These are phyloP conservation scores for Durusdinium trenchii DNA, from an alignment of 73 alveolate genomes.

Conservation along the genomic window DNA sequence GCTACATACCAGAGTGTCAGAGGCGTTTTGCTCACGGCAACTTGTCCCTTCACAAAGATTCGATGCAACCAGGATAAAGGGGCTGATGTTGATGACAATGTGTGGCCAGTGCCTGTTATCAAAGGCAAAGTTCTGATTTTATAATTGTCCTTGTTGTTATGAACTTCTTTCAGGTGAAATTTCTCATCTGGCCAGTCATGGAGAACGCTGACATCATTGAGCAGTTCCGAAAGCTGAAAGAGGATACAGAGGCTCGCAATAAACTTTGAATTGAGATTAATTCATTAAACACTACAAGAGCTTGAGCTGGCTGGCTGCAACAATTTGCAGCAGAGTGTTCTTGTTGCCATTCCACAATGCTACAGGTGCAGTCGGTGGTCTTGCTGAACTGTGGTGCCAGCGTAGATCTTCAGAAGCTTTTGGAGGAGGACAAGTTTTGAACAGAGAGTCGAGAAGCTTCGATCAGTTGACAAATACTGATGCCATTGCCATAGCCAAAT, in stretches of 20 bases:
- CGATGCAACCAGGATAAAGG: too few relatives aligned
- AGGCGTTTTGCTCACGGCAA: too few relatives aligned
- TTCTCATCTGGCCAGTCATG: conserved; percentile 24
- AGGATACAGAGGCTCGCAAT: conserved; percentile 46
- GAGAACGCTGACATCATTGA: conserved; percentile 71
- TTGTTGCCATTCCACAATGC: neutral
- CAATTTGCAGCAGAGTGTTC: neutral
- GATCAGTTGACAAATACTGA: too few relatives aligned
- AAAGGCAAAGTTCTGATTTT: too few relatives aligned
- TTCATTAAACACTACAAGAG: neutral
- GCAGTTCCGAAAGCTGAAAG: conserved; percentile 32
- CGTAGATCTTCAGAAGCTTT: conserved; percentile 65
- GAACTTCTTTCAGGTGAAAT: conserved; percentile 67
- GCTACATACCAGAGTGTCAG: too few relatives aligned
- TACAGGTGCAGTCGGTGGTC: conserved; percentile 68
- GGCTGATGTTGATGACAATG: too few relatives aligned
- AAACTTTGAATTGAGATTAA: neutral
- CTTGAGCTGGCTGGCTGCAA: neutral
- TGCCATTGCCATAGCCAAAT: too few relatives aligned
- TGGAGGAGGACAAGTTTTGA: conserved; percentile 33
- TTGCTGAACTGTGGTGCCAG: conserved; percentile 89
- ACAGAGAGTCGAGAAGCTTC: too few relatives aligned
- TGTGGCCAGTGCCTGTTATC: too few relatives aligned
- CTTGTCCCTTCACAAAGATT: too few relatives aligned
- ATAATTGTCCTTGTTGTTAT: too few relatives aligned